A percentile compares a stretch with the other conserved stretches of the same genome.
Conservation (phyloP, 192 early-diverging fungal species). For the Coemansia umbellata region DNA sequence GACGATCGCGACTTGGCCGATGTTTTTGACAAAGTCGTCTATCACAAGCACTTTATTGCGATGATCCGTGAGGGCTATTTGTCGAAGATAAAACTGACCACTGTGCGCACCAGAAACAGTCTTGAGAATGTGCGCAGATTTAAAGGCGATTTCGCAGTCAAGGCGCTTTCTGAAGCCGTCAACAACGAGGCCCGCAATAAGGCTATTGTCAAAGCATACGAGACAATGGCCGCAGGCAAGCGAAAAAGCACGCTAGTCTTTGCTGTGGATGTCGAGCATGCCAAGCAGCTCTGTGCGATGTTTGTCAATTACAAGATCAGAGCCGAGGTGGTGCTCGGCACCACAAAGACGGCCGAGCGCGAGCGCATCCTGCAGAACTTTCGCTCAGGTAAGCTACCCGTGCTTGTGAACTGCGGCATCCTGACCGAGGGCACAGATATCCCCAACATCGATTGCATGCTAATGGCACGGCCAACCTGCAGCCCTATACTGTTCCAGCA, state of each 20-base stretch:
- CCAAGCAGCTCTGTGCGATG: slow-evolving; percentile 50
- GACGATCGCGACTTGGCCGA: slow-evolving; percentile 67
- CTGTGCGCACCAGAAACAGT: slow-evolving; percentile 59
- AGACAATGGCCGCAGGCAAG: slow-evolving; percentile 46
- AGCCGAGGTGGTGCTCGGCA: slow-evolving; percentile 54
- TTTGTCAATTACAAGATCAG: slow-evolving; percentile 53
- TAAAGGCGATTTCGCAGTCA: slow-evolving; percentile 60
- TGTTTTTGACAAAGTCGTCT: slow-evolving; percentile 78
- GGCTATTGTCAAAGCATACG: slow-evolving; percentile 62
- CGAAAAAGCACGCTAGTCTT: slow-evolving; percentile 72
- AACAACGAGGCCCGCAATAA: slow-evolving; percentile 59
- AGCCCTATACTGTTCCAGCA: slow-evolving; percentile 87
- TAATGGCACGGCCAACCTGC: slow-evolving; percentile 82
- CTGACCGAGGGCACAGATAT: slow-evolving; percentile 85
- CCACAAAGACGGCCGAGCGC: slow-evolving; percentile 55
- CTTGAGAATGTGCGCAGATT: slow-evolving; percentile 46
- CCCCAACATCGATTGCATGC: slow-evolving; percentile 80
- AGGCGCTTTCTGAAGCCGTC: slow-evolving; percentile 55
- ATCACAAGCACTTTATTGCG: slow-evolving; percentile 64
- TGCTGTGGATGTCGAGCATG: slow-evolving; percentile 80
- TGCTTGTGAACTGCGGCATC: slow-evolving; percentile 89
- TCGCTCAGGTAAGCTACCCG: slow-evolving; percentile 55
- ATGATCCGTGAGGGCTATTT: slow-evolving; percentile 87
- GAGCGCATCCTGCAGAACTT: slow-evolving; percentile 61
- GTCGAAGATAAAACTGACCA: slow-evolving; percentile 59